Evolutionary conservation across 2,329 filamentous ascomycete species (phyloP).

Genomic region (Fusarium sp.): DNA sequence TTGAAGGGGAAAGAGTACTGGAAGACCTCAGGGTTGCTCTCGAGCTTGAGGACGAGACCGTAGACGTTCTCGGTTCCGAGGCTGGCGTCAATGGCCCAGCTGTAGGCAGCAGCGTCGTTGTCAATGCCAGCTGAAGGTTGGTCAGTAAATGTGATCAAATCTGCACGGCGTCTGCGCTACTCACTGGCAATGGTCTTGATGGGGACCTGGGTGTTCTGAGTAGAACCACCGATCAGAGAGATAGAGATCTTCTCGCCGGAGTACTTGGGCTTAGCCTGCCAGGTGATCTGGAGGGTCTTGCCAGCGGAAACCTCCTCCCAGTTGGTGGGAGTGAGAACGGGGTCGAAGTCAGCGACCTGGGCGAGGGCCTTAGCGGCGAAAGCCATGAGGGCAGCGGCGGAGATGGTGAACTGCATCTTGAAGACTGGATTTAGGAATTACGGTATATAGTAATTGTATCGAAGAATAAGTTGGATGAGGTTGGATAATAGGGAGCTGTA

Average conservation of each 20-base stretch:
- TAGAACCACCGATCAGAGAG: conserved; percentile 64
- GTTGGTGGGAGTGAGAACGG: conserved; percentile 59
- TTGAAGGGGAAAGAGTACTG: conserved; percentile 73
- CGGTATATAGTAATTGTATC: conserved; percentile 31
- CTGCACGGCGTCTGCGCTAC: conserved; percentile 44
- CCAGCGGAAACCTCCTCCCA: conserved; percentile 61
- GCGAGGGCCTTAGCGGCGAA: conserved; percentile 62
- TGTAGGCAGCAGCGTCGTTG: conserved; percentile 57
- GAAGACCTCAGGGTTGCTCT: conserved; percentile 60
- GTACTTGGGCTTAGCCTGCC: conserved; percentile 57
- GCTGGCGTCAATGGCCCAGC: conserved; percentile 61
- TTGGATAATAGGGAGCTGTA: conserved; percentile 23
- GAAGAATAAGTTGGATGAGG: conserved; percentile 25
- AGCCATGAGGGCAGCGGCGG: conserved; percentile 62
- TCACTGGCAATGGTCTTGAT: conserved; percentile 62
- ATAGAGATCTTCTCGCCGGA: conserved; percentile 61
- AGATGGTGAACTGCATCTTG: conserved; percentile 67
- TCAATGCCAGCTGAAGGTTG: conserved; percentile 56
- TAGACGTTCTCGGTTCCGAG: conserved; percentile 62
- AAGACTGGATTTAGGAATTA: conserved; percentile 41
- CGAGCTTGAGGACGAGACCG: conserved; percentile 66
- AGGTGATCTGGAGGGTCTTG: conserved; percentile 61
- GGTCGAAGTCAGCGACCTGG: conserved; percentile 67
- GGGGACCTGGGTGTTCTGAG: conserved; percentile 55
- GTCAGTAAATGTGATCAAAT: not conserved